Conservation (phyloP, 2,329 filamentous ascomycete species). For the Botrytis galanthina region DNA sequence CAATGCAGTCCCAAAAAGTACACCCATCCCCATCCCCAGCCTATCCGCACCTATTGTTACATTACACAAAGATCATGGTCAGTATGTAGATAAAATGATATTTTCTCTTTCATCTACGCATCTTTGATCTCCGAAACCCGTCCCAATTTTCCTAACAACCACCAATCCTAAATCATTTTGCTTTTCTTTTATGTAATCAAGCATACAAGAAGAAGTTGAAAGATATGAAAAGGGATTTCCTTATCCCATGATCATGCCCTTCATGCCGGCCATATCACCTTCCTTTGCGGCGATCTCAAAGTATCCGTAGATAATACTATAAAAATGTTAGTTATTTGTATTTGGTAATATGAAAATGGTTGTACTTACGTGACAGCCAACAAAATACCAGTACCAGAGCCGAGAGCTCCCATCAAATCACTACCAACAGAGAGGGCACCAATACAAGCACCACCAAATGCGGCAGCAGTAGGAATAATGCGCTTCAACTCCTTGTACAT, state of each 20-base stretch:
- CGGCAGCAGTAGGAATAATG: slow-evolving; percentile 95
- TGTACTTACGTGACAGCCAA: slow-evolving; percentile 92
- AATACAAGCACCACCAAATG: slow-evolving; percentile 98
- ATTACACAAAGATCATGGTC: slow-evolving; percentile 14
- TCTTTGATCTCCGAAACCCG: slow-evolving; percentile 3
- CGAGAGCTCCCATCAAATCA: slow-evolving; percentile 92
- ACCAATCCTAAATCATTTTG: slow-evolving; percentile 13
- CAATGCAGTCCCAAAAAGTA: slow-evolving; percentile 11
- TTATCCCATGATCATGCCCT: slow-evolving; percentile 71
- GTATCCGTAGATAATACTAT: slow-evolving; percentile 96
- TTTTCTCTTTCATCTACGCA: slow-evolving; percentile 2
- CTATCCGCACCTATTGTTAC: slow-evolving; percentile 9
- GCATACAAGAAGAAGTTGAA: slow-evolving; percentile 32
- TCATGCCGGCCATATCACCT: slow-evolving; percentile 84
- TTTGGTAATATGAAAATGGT: neutral
- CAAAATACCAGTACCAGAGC: slow-evolving; percentile 95
- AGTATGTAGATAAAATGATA: slow-evolving; percentile 17
- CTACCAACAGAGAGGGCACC: slow-evolving; percentile 93
- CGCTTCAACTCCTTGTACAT: slow-evolving; percentile 99
- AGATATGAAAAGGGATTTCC: slow-evolving; percentile 20
- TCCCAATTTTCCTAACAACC: neutral
- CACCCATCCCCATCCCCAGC: neutral
- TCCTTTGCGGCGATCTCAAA: slow-evolving; percentile 99
- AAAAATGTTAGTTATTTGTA: slow-evolving; percentile 40
- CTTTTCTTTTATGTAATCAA: slow-evolving; percentile 21